Evolutionary conservation across 768 basidiomycete species (phyloP).

Genomic region (Mycena polygramma): DNA sequence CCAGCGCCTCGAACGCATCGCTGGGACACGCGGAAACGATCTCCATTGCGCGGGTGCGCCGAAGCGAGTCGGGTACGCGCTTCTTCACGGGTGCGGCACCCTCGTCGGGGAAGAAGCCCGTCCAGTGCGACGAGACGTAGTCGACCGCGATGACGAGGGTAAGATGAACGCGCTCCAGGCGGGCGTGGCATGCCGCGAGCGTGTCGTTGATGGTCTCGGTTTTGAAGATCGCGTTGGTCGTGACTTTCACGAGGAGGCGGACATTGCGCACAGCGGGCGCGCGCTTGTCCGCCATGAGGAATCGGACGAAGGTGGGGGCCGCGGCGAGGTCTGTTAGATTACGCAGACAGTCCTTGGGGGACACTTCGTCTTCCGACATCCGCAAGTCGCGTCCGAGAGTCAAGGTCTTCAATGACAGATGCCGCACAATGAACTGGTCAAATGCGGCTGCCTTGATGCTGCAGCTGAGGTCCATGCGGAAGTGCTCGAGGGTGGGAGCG

Average conservation of each 20-base stretch:
- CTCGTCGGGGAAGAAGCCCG: slow-evolving; percentile 28
- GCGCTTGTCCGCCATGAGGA: slow-evolving; percentile 18
- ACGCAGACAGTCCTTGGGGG: slow-evolving; percentile 16
- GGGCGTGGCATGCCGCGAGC: slow-evolving; percentile 15
- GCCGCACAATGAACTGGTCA: slow-evolving; percentile 20
- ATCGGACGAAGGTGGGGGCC: slow-evolving; percentile 14
- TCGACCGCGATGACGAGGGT: slow-evolving; percentile 28
- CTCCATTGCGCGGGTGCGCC: slow-evolving; percentile 23
- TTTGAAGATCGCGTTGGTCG: slow-evolving; percentile 15
- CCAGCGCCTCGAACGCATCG: slow-evolving; percentile 17
- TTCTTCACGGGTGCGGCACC: neutral
- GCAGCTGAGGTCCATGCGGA: slow-evolving; percentile 20
- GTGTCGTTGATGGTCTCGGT: slow-evolving; percentile 17
- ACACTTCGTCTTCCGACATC: slow-evolving; percentile 8
- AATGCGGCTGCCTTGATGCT: slow-evolving; percentile 8
- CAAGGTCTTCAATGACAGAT: slow-evolving; percentile 19
- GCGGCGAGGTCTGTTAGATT: slow-evolving; percentile 17
- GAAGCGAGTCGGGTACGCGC: slow-evolving; percentile 5
- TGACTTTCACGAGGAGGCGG: slow-evolving; percentile 25
- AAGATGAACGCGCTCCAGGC: slow-evolving; percentile 13
- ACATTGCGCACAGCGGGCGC: slow-evolving; percentile 17
- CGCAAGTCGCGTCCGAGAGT: slow-evolving; percentile 17
- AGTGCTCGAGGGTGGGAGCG: slow-evolving; percentile 14
- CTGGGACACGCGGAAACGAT: slow-evolving; percentile 12
- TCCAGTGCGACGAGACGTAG: slow-evolving; percentile 31